Conservation (phyloP, 78 protist species). For the Speleostelium caveatum region DNA sequence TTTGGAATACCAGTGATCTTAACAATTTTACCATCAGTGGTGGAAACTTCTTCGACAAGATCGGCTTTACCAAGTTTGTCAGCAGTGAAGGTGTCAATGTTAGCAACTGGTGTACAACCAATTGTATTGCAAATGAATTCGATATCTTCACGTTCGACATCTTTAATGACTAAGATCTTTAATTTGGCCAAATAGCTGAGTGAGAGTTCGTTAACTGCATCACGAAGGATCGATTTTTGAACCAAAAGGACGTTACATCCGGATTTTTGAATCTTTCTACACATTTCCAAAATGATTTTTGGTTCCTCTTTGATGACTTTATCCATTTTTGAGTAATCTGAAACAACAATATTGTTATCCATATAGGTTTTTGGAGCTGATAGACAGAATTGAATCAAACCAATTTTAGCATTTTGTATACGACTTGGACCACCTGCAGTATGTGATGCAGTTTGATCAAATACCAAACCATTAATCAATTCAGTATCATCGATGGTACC, state of each 20-base stretch:
- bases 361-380: constrained; percentile 99
- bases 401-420: constrained; percentile 98
- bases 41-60: constrained; percentile 92
- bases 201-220: constrained; percentile 96
- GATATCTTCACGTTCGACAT: constrained; percentile 98
- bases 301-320: constrained; percentile 96
- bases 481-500: constrained; percentile 99
- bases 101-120: constrained; percentile 97
- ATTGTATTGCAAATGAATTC: constrained; percentile 98
- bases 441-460: constrained; percentile 91
- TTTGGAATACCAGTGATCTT: constrained; percentile 93
- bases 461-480: constrained; percentile 95
- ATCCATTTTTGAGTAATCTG: constrained; percentile 97
- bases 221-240: constrained; percentile 98
- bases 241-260: constrained; percentile 99
- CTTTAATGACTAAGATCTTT: constrained; percentile 96
- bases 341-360: constrained; percentile 91
- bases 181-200: constrained; percentile 97
- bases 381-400: constrained; percentile 98
- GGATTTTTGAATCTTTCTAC: constrained; percentile 93
- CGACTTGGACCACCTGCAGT: constrained; percentile 95
- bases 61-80: constrained; percentile 97
- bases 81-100: constrained; percentile 90
- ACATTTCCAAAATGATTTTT: constrained; percentile 93
- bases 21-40: constrained; percentile 92